These are phyloP conservation scores for Leptographium radiaticola DNA, from an alignment of 2,329 filamentous ascomycete genomes.

Conservation along the genomic window DNA sequence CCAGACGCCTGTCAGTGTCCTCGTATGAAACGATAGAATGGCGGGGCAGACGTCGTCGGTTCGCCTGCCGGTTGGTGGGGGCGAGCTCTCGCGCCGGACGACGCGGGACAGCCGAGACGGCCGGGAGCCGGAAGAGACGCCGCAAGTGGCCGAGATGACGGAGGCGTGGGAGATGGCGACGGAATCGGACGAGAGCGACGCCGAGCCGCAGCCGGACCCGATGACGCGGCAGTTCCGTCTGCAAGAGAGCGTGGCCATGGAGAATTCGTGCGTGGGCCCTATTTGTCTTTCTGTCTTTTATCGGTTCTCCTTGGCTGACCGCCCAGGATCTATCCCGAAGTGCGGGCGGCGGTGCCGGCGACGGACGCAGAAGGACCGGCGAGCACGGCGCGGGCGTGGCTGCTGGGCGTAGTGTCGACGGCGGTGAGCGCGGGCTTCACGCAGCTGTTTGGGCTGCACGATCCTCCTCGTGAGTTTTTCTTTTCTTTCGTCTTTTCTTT, in stretches of 20 bases:
- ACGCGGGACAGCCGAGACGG: not conserved
- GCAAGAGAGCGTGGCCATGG: not conserved
- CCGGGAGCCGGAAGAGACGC: not conserved
- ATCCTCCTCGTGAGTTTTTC: not conserved
- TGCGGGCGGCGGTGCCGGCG: slow-evolving; percentile 41
- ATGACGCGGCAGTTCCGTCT: not conserved
- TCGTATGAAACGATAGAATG: not conserved
- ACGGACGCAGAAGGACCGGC: not conserved
- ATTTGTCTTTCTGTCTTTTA: not conserved
- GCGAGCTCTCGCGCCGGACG: not conserved
- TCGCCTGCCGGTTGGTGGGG: not conserved
- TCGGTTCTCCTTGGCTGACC: not conserved
- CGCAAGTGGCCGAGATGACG: not conserved
- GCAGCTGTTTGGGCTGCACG: not conserved
- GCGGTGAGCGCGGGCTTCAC: not conserved
- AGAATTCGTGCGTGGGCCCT: not conserved
- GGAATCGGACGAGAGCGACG: not conserved
- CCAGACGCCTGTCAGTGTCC: too few species aligned
- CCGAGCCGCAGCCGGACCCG: not conserved
- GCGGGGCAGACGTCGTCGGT: not conserved
- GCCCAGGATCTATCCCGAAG: not conserved
- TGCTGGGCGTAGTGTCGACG: not conserved
- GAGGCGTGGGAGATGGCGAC: not conserved
- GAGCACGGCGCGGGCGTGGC: not conserved
- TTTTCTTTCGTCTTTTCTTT: too few species aligned